Percentiles rank a stretch among this genome's conserved stretches.
Conservation (phyloP, 768 basidiomycete genomes). For the Auricularia cornea region DNA sequence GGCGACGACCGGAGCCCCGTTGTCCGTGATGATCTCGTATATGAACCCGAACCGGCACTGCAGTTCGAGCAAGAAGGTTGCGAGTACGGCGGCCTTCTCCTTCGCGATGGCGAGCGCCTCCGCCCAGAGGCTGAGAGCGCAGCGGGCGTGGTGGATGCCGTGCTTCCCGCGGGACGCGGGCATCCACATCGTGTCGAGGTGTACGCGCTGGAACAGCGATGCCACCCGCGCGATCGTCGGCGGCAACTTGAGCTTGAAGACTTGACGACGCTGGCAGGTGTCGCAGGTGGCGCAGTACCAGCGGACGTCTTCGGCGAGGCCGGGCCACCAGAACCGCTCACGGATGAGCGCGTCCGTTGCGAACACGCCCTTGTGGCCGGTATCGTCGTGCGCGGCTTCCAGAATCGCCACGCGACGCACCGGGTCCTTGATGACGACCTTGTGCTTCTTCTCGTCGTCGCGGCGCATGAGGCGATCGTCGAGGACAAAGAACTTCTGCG, state of each 20-base stretch:
- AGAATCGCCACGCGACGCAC: neutral
- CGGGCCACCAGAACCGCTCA: conserved; percentile 24
- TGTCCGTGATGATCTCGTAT: conserved; percentile 4
- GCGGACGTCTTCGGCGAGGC: conserved; percentile 18
- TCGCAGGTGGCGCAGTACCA: conserved; percentile 27
- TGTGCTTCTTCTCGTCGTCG: neutral
- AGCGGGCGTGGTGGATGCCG: conserved; percentile 19
- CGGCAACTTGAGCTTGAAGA: no score
- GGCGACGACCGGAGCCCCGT: conserved; percentile 3
- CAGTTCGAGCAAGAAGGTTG: conserved; percentile 3
- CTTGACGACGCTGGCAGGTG: conserved; percentile 12
- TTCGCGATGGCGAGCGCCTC: conserved; percentile 13
- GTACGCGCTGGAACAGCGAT: no score
- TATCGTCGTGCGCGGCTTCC: neutral
- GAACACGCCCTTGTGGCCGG: conserved; percentile 1
- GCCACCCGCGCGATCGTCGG: no score
- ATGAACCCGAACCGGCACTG: conserved; percentile 6
- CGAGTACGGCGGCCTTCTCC: conserved; percentile 9
- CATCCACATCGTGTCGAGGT: no score
- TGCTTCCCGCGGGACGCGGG: conserved; percentile 10
- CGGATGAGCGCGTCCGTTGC: conserved; percentile 3
- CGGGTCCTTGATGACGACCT: neutral
- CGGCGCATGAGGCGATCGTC: neutral
- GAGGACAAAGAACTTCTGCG: neutral
- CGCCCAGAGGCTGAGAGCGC: conserved; percentile 13